A percentile compares a stretch with the other conserved stretches of the same genome.
phyloP scores from a whole-genome alignment of 306 rosid species.

The Argentina anserina region DNA sequence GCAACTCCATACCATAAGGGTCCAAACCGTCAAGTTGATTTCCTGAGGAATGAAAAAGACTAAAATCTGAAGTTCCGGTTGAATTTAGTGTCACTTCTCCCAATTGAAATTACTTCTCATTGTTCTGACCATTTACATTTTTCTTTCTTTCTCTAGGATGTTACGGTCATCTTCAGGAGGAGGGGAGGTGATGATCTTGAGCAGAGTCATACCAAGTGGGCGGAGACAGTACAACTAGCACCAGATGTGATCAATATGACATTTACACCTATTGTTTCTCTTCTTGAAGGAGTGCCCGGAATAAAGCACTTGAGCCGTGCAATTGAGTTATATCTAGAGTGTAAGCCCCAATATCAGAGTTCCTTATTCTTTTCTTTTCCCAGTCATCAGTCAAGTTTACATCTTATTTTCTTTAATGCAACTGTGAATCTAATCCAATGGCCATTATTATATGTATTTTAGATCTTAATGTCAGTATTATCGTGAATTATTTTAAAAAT shows the following conservation, averaged over 20 bases:
- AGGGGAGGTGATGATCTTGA: conserved; percentile 99
- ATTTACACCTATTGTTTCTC: conserved; percentile 84
- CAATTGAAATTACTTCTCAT: conserved; percentile 14
- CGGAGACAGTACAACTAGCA: conserved; percentile 70
- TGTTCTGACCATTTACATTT: neutral
- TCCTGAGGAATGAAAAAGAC: no score
- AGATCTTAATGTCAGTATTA: neutral
- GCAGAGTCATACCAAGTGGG: conserved; percentile 91
- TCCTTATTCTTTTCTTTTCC: neutral
- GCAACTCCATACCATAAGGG: no score
- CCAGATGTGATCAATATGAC: conserved; percentile 97
- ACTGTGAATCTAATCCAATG: conserved; percentile 12
- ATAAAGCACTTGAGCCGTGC: conserved; percentile 82
- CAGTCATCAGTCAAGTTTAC: neutral
- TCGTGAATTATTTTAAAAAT: no score
- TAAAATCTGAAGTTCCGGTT: no score
- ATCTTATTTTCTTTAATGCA: neutral
- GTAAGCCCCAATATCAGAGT: conserved; percentile 48
- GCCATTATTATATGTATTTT: neutral
- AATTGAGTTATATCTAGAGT: conserved; percentile 79
- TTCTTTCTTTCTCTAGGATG: conserved; percentile 64
- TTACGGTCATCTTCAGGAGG: conserved; percentile 93
- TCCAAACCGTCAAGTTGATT: no score
- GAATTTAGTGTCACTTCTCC: neutral
- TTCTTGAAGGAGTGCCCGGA: conserved; percentile 82